These are phyloP conservation scores for Musa itinerans DNA, from an alignment of 176 grass and related monocot genomes.

Conservation along the genomic window DNA sequence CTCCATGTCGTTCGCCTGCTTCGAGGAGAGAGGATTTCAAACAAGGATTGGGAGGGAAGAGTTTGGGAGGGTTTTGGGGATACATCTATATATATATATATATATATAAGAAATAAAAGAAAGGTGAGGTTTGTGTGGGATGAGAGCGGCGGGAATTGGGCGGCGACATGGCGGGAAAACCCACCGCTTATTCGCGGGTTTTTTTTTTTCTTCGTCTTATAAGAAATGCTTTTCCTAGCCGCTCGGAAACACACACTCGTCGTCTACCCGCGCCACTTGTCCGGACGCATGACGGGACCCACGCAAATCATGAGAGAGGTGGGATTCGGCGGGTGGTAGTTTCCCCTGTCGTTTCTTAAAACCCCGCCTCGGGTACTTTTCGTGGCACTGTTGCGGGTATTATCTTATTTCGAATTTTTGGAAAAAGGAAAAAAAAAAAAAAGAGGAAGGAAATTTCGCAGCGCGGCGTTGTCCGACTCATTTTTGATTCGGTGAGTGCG, in stretches of 20 bases:
- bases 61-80: neutral
- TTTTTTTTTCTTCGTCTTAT: neutral
- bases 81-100: neutral
- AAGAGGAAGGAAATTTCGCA: neutral
- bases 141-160: constrained; percentile 6
- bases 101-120: no score
- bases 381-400: neutral
- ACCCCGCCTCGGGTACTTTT: neutral
- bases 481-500: neutral
- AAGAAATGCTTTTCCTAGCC: neutral
- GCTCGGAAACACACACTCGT: fast-evolving
- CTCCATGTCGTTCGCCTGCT: neutral
- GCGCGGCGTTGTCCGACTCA: neutral
- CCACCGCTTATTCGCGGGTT: neutral
- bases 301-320: no score
- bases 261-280: neutral
- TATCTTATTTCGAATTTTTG: neutral
- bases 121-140: no score
- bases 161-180: neutral
- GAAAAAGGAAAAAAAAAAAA: neutral
- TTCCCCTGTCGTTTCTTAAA: neutral
- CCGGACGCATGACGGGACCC: neutral
- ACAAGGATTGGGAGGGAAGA: constrained; percentile 5
- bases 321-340: neutral
- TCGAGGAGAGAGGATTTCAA: neutral